phyloP scores from a whole-genome alignment of 1,139 yeast species.

The Blastobotrys aristatus region DNA sequence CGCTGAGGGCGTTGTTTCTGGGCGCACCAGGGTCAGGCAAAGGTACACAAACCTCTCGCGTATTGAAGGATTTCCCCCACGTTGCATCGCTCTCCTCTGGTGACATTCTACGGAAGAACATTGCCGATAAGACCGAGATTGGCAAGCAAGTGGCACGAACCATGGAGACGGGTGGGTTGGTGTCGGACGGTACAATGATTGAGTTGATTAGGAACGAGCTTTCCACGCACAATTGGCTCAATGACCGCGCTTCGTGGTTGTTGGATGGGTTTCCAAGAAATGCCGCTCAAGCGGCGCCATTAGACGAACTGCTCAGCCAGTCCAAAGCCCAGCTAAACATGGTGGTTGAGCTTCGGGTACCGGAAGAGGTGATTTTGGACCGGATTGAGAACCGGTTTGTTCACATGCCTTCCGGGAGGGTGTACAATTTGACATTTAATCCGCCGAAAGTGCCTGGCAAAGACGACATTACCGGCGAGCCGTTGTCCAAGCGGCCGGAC shows the following conservation, averaged over 20 bases:
- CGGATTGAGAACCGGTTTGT: constrained; percentile 85
- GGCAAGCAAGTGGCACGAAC: constrained; percentile 55
- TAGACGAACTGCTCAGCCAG: constrained; percentile 45
- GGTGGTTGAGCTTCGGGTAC: constrained; percentile 81
- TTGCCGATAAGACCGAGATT: constrained; percentile 48
- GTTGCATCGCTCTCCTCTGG: constrained; percentile 69
- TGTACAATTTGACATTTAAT: constrained; percentile 78
- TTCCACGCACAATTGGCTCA: constrained; percentile 43
- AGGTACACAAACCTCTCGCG: constrained; percentile 75
- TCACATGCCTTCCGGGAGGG: constrained; percentile 77
- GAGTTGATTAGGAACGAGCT: constrained; percentile 52
- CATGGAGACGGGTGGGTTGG: constrained; percentile 58
- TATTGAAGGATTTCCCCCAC: constrained; percentile 50
- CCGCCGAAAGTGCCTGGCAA: constrained; percentile 79
- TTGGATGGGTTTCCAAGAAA: constrained; percentile 94
- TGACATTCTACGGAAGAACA: constrained; percentile 68
- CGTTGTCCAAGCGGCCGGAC: constrained; percentile 70
- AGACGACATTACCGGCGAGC: constrained; percentile 89
- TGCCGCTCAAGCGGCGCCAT: constrained; percentile 56
- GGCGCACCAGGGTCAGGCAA: constrained; percentile 97
- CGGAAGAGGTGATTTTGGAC: constrained; percentile 68
- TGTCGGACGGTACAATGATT: constrained; percentile 71
- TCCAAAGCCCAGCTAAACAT: constrained; percentile 49
- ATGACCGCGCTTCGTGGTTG: constrained; percentile 53
- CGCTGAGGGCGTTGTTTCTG: constrained; percentile 62